Percentiles rank a stretch among this genome's conserved stretches.
Conservation (phyloP, 805 yeast genomes). For the Teunomyces barrocoloradensis region DNA sequence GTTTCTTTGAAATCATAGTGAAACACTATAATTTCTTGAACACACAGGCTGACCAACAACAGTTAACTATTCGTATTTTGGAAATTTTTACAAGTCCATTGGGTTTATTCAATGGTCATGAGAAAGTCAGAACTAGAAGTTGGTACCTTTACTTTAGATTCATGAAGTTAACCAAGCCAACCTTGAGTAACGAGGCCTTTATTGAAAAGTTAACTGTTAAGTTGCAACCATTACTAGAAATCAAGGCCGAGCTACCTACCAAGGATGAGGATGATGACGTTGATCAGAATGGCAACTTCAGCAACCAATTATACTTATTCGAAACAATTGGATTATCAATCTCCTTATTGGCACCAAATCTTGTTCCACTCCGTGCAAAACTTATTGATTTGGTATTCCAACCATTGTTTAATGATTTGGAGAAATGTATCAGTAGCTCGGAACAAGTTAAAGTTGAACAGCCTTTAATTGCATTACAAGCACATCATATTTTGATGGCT, state of each 20-base stretch:
- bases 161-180: slow-evolving; percentile 70
- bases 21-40: slow-evolving; percentile 68
- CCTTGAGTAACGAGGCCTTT: slow-evolving; percentile 44
- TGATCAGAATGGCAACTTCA: slow-evolving; percentile 56
- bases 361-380: slow-evolving; percentile 29
- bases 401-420: slow-evolving; percentile 73
- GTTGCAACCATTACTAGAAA: slow-evolving; percentile 59
- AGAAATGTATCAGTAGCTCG: slow-evolving; percentile 49
- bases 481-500: slow-evolving; percentile 85
- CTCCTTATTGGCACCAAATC: slow-evolving; percentile 32
- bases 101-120: slow-evolving; percentile 75
- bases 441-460: slow-evolving; percentile 34
- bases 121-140: slow-evolving; percentile 75
- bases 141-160: slow-evolving; percentile 91
- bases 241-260: slow-evolving; percentile 55
- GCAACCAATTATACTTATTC: slow-evolving; percentile 75
- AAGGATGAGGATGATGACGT: slow-evolving; percentile 57
- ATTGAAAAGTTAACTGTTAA: slow-evolving; percentile 58
- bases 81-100: slow-evolving; percentile 76
- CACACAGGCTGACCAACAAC: slow-evolving; percentile 37
- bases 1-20: slow-evolving; percentile 80
- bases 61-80: slow-evolving; percentile 59
- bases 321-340: slow-evolving; percentile 84
- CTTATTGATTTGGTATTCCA: slow-evolving; percentile 66
- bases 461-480: slow-evolving; percentile 56